Evolutionary conservation across 2,329 filamentous ascomycete species (phyloP).

Genomic region (Colletotrichum sublineola): DNA sequence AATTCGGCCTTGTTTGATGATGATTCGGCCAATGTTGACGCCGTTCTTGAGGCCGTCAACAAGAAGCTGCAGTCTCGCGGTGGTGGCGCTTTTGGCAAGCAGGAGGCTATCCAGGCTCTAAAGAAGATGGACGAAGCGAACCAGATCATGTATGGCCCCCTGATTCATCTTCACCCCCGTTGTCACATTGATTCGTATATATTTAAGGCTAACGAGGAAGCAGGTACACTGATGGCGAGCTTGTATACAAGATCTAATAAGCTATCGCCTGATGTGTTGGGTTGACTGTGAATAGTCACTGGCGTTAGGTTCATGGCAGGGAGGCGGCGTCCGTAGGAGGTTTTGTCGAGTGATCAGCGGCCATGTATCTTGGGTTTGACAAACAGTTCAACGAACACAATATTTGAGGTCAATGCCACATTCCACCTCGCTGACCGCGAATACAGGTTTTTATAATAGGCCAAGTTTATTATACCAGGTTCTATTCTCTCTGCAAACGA

Average conservation of each 20-base stretch:
- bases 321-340: slow-evolving; percentile 1
- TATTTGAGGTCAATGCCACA: neutral
- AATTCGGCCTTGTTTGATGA: slow-evolving; percentile 87
- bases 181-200: neutral
- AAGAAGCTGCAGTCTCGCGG: slow-evolving; percentile 67
- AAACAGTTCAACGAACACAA: neutral
- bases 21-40: slow-evolving; percentile 82
- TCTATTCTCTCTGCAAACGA: slow-evolving; percentile 48
- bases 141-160: slow-evolving; percentile 85
- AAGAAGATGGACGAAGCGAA: slow-evolving; percentile 85
- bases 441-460: neutral
- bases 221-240: slow-evolving; percentile 72
- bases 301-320: slow-evolving; percentile 23
- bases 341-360: neutral
- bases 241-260: slow-evolving; percentile 77
- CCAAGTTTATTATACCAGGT: neutral
- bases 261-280: slow-evolving; percentile 1
- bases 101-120: slow-evolving; percentile 83
- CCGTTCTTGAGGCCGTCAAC: slow-evolving; percentile 85
- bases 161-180: neutral
- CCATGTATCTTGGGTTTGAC: neutral
- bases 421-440: neutral
- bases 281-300: neutral
- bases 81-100: slow-evolving; percentile 73
- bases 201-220: slow-evolving; percentile 35